These are phyloP conservation scores for Linum lewisii DNA, from an alignment of 345 rosid genomes.

Conservation along the genomic window DNA sequence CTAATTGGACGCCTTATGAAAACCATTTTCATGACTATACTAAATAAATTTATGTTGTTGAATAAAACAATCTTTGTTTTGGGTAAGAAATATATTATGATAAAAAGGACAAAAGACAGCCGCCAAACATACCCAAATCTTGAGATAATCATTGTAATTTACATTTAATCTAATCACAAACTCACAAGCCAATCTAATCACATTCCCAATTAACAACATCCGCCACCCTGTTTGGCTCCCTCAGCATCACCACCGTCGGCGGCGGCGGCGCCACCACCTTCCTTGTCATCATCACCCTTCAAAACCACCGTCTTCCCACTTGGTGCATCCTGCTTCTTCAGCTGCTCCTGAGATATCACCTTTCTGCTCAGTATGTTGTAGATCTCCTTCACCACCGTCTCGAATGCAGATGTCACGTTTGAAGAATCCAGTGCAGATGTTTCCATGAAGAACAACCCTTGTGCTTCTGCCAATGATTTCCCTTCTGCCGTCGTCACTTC, in stretches of 20 bases:
- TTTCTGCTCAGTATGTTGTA: conserved; percentile 13
- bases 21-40: too few relatives aligned
- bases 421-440: conserved; percentile 16
- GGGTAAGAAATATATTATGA: too few relatives aligned
- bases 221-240: not conserved
- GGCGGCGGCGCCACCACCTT: not conserved
- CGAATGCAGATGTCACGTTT: conserved; percentile 9
- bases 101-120: too few relatives aligned
- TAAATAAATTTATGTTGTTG: too few relatives aligned
- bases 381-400: conserved; percentile 15
- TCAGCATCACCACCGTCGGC: not conserved
- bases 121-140: too few relatives aligned
- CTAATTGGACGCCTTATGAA: too few relatives aligned
- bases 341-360: conserved; percentile 15
- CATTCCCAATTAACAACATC: not conserved
- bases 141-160: too few relatives aligned
- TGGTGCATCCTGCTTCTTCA: conserved; percentile 15
- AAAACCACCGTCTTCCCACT: conserved; percentile 13
- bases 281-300: not conserved
- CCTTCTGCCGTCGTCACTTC: conserved; percentile 15
- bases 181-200: too few relatives aligned
- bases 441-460: conserved; percentile 15
- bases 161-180: too few relatives aligned
- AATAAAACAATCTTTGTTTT: too few relatives aligned
- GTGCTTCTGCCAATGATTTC: conserved; percentile 14